phyloP scores from a whole-genome alignment of 371 early-diverging fungal species.

The Apophysomyces elegans region DNA sequence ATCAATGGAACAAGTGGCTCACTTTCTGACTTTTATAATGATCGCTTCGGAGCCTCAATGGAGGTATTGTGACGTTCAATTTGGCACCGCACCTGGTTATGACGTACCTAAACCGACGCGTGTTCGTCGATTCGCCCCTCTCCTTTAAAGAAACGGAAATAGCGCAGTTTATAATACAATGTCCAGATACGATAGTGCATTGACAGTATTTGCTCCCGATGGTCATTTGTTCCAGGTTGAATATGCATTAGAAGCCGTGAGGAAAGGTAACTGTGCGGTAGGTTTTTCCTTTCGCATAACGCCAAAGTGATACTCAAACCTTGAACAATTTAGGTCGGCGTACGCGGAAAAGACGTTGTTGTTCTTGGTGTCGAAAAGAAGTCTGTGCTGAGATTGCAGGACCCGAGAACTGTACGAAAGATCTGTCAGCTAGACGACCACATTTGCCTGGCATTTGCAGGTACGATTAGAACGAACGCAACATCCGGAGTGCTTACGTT shows the following conservation, averaged over 20 bases:
- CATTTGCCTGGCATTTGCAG: constrained; percentile 96
- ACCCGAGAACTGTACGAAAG: constrained; percentile 96
- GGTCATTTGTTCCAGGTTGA: constrained; percentile 99
- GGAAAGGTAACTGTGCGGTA: constrained; percentile 98
- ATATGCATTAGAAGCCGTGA: constrained; percentile 99
- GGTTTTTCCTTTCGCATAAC: constrained; percentile 26
- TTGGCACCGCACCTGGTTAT: neutral
- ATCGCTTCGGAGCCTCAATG: too few species aligned
- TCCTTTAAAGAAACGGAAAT: neutral
- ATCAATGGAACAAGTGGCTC: too few species aligned
- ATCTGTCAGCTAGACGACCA: constrained; percentile 97
- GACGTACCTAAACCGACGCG: neutral
- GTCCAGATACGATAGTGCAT: constrained; percentile 88
- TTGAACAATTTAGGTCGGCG: constrained; percentile 83
- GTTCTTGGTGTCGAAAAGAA: constrained; percentile 99
- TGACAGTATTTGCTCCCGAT: constrained; percentile 99
- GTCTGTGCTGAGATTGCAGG: constrained; percentile 94
- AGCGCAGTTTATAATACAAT: constrained; percentile 21
- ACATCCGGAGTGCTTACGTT: neutral
- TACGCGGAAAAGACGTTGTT: constrained; percentile 90
- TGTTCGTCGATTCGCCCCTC: neutral
- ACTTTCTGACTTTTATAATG: too few species aligned
- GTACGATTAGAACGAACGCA: constrained; percentile 42
- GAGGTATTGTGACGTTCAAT: too few species aligned
- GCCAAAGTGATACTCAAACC: neutral